A percentile compares a stretch with the other conserved stretches of the same genome.
These are phyloP conservation scores for Tricholoma furcatifolium DNA, from an alignment of 768 basidiomycete genomes.

Conservation along the genomic window DNA sequence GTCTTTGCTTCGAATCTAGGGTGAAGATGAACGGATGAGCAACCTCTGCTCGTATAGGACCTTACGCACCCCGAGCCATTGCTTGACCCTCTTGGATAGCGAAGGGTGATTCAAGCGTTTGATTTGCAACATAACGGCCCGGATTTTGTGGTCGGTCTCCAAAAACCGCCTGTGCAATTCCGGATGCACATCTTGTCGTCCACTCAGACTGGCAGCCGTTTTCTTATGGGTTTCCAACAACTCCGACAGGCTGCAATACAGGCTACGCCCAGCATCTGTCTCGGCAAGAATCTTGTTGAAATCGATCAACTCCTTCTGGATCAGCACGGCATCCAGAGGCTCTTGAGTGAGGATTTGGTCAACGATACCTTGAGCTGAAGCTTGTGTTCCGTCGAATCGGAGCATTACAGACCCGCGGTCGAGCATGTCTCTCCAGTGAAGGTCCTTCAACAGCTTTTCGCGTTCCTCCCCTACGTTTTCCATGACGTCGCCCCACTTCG, in stretches of 20 bases:
- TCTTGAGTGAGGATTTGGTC: conserved; percentile 9
- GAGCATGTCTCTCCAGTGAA: conserved; percentile 15
- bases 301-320: conserved; percentile 11
- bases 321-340: conserved; percentile 10
- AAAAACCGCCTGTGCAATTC: neutral
- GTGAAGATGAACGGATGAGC: no score
- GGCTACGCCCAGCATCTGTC: conserved; percentile 9
- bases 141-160: conserved; percentile 8
- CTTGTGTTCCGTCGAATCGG: conserved; percentile 11
- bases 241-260: conserved; percentile 5
- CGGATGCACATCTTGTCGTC: neutral
- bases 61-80: conserved; percentile 3
- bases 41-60: no score
- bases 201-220: neutral
- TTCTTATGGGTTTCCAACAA: conserved; percentile 7
- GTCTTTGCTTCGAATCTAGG: no score
- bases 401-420: conserved; percentile 7
- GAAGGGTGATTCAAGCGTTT: conserved; percentile 4
- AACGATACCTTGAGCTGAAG: conserved; percentile 7
- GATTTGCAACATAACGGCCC: conserved; percentile 6
- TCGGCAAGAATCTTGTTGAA: conserved; percentile 7
- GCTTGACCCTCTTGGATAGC: conserved; percentile 5
- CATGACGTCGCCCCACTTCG: conserved; percentile 43
- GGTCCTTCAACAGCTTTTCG: conserved; percentile 10
- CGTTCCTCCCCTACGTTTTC: conserved; percentile 8